phyloP scores from a whole-genome alignment of 768 basidiomycete species.

The Mrakia blollopis region DNA sequence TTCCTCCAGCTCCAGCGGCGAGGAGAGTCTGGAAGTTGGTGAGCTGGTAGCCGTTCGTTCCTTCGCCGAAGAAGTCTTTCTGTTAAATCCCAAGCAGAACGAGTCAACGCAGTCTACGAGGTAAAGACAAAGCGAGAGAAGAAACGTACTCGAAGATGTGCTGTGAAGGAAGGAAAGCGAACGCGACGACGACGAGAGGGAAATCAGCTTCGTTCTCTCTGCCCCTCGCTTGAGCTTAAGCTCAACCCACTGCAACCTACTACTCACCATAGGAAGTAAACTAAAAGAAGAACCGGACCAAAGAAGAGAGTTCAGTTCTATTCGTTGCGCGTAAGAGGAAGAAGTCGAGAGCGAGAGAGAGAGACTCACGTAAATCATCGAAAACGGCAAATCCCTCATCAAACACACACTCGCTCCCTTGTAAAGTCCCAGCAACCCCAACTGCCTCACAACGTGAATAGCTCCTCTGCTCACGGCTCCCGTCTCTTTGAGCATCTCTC shows the following conservation, averaged over 20 bases:
- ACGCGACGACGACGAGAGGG: not conserved
- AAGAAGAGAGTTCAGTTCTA: not conserved
- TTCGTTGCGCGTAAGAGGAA: not conserved
- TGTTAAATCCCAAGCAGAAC: slow-evolving; percentile 50
- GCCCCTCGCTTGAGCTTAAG: too few species aligned
- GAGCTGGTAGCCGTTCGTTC: slow-evolving; percentile 87
- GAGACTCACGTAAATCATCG: slow-evolving; percentile 56
- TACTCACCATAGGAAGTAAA: slow-evolving; percentile 23
- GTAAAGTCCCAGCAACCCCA: slow-evolving; percentile 89
- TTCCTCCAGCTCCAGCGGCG: slow-evolving; percentile 77
- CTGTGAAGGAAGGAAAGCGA: not conserved
- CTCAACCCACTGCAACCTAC: not conserved
- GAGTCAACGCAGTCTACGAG: not conserved
- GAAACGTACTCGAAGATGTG: slow-evolving; percentile 12
- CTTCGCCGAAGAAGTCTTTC: slow-evolving; percentile 91
- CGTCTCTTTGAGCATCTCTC: slow-evolving; percentile 83
- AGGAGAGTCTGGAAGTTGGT: slow-evolving; percentile 82
- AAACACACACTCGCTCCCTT: slow-evolving; percentile 88
- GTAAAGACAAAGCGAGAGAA: not conserved
- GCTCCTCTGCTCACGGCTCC: slow-evolving; percentile 74
- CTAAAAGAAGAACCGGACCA: not conserved
- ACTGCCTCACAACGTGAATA: slow-evolving; percentile 82
- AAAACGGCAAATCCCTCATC: slow-evolving; percentile 83
- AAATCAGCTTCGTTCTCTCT: too few species aligned
- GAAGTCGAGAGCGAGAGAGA: not conserved